A percentile compares a stretch with the other conserved stretches of the same genome.
Evolutionary conservation across 805 yeast species (phyloP).

Genomic region (Kodamaea sagamina): DNA sequence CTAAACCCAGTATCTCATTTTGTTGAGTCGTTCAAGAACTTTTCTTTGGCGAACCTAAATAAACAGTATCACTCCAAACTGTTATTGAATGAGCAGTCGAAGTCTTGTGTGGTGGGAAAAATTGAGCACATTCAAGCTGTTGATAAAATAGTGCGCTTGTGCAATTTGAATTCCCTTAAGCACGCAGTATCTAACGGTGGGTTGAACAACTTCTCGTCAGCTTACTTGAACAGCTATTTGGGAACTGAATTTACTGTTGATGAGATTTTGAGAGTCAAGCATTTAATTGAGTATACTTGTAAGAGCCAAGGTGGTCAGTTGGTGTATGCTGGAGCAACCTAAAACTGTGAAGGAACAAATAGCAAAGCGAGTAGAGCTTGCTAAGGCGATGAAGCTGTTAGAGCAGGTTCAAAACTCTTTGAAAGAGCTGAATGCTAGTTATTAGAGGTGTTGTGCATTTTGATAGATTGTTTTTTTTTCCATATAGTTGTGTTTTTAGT

Average conservation of each 20-base stretch:
- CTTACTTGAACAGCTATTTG: conserved; percentile 11
- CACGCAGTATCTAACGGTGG: conserved; percentile 20
- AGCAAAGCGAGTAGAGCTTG: conserved; percentile 6
- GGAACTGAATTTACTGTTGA: conserved; percentile 2
- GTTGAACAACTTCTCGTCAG: conserved; percentile 18
- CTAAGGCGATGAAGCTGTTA: conserved; percentile 3
- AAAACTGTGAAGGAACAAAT: background rate
- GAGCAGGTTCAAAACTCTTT: background rate
- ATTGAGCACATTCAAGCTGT: conserved; percentile 17
- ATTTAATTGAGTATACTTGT: conserved; percentile 5
- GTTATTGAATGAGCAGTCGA: background rate
- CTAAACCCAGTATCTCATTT: conserved; percentile 22
- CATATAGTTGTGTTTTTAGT: too few relatives aligned
- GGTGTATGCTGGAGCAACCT: background rate
- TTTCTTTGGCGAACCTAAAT: conserved; percentile 9
- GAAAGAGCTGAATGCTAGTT: conserved; percentile 3
- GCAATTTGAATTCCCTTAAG: conserved; percentile 19
- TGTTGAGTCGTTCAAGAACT: conserved; percentile 18
- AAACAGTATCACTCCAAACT: background rate
- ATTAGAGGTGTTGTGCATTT: background rate
- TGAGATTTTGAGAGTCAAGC: conserved; percentile 7
- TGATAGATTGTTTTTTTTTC: too few relatives aligned
- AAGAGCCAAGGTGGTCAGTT: too few relatives aligned
- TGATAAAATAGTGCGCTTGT: conserved; percentile 17
- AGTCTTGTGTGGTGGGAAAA: too few relatives aligned